Base-by-base conservation (phyloP, 495 filamentous ascomycete species). In the Aspergillus mulundensis region DNA sequence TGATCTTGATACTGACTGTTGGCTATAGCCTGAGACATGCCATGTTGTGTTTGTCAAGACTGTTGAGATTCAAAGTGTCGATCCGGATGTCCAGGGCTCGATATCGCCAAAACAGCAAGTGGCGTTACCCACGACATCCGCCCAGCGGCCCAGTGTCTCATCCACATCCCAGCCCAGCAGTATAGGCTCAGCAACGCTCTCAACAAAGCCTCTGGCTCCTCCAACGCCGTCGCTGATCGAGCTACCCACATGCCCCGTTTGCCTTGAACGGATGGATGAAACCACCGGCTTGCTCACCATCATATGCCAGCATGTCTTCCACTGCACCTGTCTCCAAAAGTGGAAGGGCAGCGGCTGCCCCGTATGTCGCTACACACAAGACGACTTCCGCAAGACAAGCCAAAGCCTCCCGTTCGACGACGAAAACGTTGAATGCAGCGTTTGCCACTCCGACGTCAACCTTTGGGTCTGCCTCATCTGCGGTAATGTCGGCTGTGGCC, bases 251-350 rank as follows among this genome's bases (percentile, higher is more conserved):
- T 98, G 94, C 59, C 90, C 95, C 1, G 95, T 98, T 14, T 98
- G 94, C 61, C 81, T 98, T 12, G 94, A 98, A 71, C 87, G 94
- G 32, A 98, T 98, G 94, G 94, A 98, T 61, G 92, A 98, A 62
- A 96, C 92, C 6, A 91, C 90, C 0, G 94, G 94, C 5, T 76
- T 98, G 3, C 82, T 97, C 61, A 98, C 94, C 1, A 97, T 97
- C 34, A 85, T 93, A 58, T 98, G 94, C 69, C 95, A 97, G 63
- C 94, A 98, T 61, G 91, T 98, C 52, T 98, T 98, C 67, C 94
- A 98, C 73, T 98, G 94, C 69, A 90, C 88, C 6, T 98, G 94
- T 73, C 79, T 98, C 0, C 89, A 95, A 62, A 97, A 95, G 65
- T 98, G 94, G 94, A 88, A 87, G 64, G 94, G 93, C 18, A 87